These are phyloP conservation scores for Cyclocybe aegerita DNA, from an alignment of 768 basidiomycete genomes.

Conservation along the genomic window DNA sequence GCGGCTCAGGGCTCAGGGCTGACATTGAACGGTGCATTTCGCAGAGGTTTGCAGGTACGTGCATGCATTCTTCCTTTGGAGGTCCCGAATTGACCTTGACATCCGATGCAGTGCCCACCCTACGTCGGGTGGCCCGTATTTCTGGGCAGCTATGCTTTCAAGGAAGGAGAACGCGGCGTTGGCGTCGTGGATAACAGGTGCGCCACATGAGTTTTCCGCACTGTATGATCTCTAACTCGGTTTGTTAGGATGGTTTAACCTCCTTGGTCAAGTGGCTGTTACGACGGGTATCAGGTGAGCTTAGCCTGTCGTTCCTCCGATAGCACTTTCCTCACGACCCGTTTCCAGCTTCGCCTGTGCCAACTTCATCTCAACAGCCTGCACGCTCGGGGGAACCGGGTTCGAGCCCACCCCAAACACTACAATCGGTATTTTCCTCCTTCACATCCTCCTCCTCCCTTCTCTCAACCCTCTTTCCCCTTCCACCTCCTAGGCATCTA, in stretches of 20 bases:
- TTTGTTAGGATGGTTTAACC: slow-evolving; percentile 63
- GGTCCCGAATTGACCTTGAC: background rate
- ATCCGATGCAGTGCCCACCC: slow-evolving; percentile 53
- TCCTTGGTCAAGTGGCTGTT: slow-evolving; percentile 74
- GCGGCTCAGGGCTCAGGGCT: background rate
- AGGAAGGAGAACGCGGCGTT: slow-evolving; percentile 55
- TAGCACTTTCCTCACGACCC: slow-evolving; percentile 10
- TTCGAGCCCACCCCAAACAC: slow-evolving; percentile 59
- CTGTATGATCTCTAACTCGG: background rate
- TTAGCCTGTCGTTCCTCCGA: slow-evolving; percentile 47
- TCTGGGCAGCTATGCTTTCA: slow-evolving; percentile 80
- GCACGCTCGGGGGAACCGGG: slow-evolving; percentile 51
- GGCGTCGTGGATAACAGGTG: slow-evolving; percentile 72
- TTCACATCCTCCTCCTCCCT: background rate
- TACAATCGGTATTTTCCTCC: slow-evolving; percentile 49
- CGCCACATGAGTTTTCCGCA: background rate
- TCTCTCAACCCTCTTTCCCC: background rate
- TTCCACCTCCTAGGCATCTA: slow-evolving; percentile 40
- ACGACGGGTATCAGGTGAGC: slow-evolving; percentile 68
- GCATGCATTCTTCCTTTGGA: background rate
- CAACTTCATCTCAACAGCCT: slow-evolving; percentile 64
- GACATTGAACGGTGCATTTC: background rate
- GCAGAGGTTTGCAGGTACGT: slow-evolving; percentile 49
- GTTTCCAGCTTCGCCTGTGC: slow-evolving; percentile 58
- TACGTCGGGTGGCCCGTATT: slow-evolving; percentile 74